These are phyloP conservation scores for Mycena alexandri DNA, from an alignment of 768 basidiomycete species.

Conservation along the genomic window DNA sequence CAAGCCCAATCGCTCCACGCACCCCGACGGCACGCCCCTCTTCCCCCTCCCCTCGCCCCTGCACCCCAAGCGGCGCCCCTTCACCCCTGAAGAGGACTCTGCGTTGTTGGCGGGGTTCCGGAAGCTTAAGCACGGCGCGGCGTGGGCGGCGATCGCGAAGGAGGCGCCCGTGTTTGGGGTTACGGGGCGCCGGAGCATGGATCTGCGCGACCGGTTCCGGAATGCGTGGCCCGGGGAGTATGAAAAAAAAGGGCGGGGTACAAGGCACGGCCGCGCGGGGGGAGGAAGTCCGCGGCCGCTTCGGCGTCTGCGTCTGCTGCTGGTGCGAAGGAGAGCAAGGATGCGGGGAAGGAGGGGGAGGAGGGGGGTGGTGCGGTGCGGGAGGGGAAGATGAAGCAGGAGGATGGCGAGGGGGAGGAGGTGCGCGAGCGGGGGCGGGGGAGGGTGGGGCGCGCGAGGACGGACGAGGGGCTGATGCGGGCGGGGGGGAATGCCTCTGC, in stretches of 20 bases:
- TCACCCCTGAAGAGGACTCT: constrained; percentile 87
- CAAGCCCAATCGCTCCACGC: constrained; percentile 80
- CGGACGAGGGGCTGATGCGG: constrained; percentile 26
- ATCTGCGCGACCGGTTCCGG: constrained; percentile 86
- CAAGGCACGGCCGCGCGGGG: constrained; percentile 68
- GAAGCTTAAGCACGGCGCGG: constrained; percentile 88
- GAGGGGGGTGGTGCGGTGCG: constrained; percentile 48
- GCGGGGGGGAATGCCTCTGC: background rate
- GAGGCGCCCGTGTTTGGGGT: constrained; percentile 84
- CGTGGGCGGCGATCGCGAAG: constrained; percentile 92
- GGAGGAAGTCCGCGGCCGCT: constrained; percentile 62
- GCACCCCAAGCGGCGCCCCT: constrained; percentile 77
- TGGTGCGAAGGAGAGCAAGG: constrained; percentile 18
- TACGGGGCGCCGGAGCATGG: constrained; percentile 85
- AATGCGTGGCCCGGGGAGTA: constrained; percentile 92
- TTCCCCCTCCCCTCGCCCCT: constrained; percentile 70
- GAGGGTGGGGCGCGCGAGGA: constrained; percentile 29
- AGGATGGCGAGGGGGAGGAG: constrained; percentile 19
- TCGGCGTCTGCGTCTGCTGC: too few relatives aligned
- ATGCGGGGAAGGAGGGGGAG: constrained; percentile 48
- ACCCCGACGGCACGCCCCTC: constrained; percentile 86
- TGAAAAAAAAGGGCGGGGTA: constrained; percentile 88
- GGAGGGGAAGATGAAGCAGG: constrained; percentile 59
- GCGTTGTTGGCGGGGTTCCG: constrained; percentile 90
- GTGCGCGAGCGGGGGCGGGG: constrained; percentile 22